Conservation (phyloP, 345 rosid genomes). For the Cardamine chenopodiifolia region DNA sequence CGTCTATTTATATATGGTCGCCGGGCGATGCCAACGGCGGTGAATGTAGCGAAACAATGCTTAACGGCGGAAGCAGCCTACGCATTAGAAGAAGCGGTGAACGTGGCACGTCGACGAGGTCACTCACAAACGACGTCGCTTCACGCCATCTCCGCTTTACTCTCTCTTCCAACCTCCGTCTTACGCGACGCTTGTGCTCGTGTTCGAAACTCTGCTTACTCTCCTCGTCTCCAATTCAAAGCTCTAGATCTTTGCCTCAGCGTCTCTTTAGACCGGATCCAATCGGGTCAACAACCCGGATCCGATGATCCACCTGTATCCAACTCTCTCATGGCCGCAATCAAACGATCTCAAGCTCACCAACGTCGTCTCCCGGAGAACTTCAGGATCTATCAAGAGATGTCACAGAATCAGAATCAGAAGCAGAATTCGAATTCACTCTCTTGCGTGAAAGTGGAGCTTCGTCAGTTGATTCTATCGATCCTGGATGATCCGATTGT, state of each 20-base stretch:
- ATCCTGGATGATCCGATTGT: conserved; percentile 92
- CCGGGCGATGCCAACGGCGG: conserved; percentile 98
- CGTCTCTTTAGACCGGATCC: conserved; percentile 82
- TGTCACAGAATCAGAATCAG: conserved; percentile 47
- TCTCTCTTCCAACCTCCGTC: conserved; percentile 63
- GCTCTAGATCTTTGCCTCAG: conserved; percentile 84
- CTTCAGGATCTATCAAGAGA: conserved; percentile 72
- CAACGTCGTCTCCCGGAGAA: conserved; percentile 87
- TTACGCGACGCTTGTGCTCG: conserved; percentile 84
- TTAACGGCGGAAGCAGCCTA: conserved; percentile 73
- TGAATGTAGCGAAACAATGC: conserved; percentile 80
- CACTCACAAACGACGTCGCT: conserved; percentile 91
- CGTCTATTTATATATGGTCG: conserved; percentile 28
- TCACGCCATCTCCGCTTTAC: conserved; percentile 80
- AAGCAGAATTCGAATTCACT: conserved; percentile 29
- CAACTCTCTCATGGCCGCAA: conserved; percentile 96
- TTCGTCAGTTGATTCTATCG: conserved; percentile 70
- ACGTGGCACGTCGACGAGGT: conserved; percentile 68
- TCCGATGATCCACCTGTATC: conserved; percentile 67
- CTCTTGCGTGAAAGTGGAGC: conserved; percentile 77
- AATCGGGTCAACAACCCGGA: conserved; percentile 61
- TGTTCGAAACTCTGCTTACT: conserved; percentile 66
- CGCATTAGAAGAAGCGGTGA: conserved; percentile 80
- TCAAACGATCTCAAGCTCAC: conserved; percentile 91
- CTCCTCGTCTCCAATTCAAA: conserved; percentile 76